These are phyloP conservation scores for Aspergillus neoniger DNA, from an alignment of 2,329 filamentous ascomycete genomes.

Conservation along the genomic window DNA sequence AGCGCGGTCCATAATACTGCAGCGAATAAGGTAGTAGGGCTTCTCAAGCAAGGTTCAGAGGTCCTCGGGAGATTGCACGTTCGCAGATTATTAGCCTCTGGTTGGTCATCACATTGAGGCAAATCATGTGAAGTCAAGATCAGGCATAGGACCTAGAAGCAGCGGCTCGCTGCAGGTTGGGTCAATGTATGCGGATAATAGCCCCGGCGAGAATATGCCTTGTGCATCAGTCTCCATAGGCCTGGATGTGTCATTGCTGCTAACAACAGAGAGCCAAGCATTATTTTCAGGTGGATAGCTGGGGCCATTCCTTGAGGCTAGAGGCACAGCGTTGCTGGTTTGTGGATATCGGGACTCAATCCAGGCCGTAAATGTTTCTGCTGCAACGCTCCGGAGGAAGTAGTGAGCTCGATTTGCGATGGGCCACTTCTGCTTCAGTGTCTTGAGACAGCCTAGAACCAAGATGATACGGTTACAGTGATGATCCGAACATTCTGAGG, in stretches of 20 bases:
- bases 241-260: not conserved
- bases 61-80: not conserved
- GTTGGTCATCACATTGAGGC: no score
- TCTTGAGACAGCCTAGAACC: slow-evolving; percentile 38
- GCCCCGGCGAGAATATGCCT: slow-evolving; percentile 29
- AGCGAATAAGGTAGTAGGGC: not conserved
- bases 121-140: slow-evolving; percentile 4
- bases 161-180: slow-evolving; percentile 27
- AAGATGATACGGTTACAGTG: slow-evolving; percentile 41
- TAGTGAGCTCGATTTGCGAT: slow-evolving; percentile 33
- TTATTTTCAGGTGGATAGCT: not conserved
- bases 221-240: slow-evolving; percentile 23
- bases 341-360: slow-evolving; percentile 13
- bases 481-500: slow-evolving; percentile 41
- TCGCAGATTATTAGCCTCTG: not conserved
- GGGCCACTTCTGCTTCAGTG: slow-evolving; percentile 32
- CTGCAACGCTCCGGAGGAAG: slow-evolving; percentile 29
- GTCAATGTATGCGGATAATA: slow-evolving; percentile 32
- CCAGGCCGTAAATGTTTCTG: slow-evolving; percentile 24
- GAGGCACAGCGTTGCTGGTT: not conserved
- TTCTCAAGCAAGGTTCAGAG: not conserved
- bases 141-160: slow-evolving; percentile 4
- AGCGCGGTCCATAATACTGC: not conserved
- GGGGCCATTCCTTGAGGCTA: slow-evolving; percentile 3
- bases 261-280: not conserved